Evolutionary conservation across 2,329 filamentous ascomycete species (phyloP).

Genomic region (Penicillium sp.): DNA sequence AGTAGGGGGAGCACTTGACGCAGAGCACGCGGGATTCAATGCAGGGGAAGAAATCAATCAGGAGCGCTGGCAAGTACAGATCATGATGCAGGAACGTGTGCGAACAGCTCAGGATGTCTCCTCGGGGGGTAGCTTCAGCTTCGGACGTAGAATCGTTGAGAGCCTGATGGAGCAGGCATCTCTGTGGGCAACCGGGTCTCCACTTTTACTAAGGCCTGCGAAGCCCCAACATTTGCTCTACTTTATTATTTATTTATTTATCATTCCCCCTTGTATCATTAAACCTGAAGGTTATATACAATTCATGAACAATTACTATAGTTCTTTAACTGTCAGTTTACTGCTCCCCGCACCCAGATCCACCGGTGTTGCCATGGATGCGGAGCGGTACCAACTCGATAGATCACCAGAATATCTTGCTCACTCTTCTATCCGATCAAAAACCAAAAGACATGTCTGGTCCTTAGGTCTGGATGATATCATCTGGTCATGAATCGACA

Average conservation of each 20-base stretch:
- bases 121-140: too few species aligned
- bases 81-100: background rate
- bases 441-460: constrained; percentile 54
- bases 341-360: too few species aligned
- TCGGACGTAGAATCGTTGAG: background rate
- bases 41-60: background rate
- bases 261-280: too few species aligned
- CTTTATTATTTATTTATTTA: too few species aligned
- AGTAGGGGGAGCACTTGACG: constrained; percentile 3
- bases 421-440: constrained; percentile 12
- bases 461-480: constrained; percentile 62
- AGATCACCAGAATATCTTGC: too few species aligned
- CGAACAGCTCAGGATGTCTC: too few species aligned
- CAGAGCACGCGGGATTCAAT: background rate
- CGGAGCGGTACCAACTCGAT: background rate
- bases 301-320: too few species aligned
- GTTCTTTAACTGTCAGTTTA: too few species aligned
- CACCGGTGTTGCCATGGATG: background rate
- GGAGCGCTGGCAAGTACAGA: background rate
- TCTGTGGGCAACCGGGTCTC: background rate
- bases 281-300: too few species aligned
- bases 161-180: background rate
- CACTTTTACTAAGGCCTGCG: too few species aligned
- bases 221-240: too few species aligned
- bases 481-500: constrained; percentile 64